Evolutionary conservation across 139 green algal species (phyloP), one percentile per base, ranked within the genome.

Genomic region (Chara braunii): DNA sequence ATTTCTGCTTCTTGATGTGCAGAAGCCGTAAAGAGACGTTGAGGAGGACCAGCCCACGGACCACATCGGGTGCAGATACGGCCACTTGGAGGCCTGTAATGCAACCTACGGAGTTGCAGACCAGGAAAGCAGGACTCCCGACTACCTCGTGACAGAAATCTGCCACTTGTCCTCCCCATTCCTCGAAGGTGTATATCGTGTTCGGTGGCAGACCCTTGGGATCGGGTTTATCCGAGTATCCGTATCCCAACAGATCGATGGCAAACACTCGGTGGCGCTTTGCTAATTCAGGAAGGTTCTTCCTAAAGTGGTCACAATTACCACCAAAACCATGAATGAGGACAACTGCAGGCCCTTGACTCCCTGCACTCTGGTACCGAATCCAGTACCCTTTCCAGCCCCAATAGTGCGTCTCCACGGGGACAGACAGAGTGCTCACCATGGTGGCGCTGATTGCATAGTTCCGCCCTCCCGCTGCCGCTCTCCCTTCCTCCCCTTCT

Each of bases 261-360:
- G 91, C 84, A 59, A 78, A 98, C 0, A 78, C 79, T 0, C 77
- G 73, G 22, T 59, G 33, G 32, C 74, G 50, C 23, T 66, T 9
- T 1, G 67, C 89, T 12, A 96, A 66, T 23, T 57, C 75, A 0
- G 75, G 75, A 11, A 88, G 77, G 74, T 95, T 96, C 66, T 96
- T 93, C 12, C 89, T 37, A 67, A 62, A 85, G 56, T 84, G 79
- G 43, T 81, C 66, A n/a, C 75, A 85, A 65, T 96, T 97, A 28
- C 83, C 88, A 1, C 91, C 91, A 83, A 97, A 97, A 5, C 91
- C 90, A 51, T 97, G 91, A 3, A 95, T 78, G 23, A 87, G 70
- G 3, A 95, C 11, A 0, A 90, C 9, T 14, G 76, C 40, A 3
- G 80, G 81, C 3, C 43, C 65, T 26, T 45, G 5, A 18, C 69